phyloP scores from a whole-genome alignment of 2,329 filamentous ascomycete genomes.

The Paraconiothyrium sp. region DNA sequence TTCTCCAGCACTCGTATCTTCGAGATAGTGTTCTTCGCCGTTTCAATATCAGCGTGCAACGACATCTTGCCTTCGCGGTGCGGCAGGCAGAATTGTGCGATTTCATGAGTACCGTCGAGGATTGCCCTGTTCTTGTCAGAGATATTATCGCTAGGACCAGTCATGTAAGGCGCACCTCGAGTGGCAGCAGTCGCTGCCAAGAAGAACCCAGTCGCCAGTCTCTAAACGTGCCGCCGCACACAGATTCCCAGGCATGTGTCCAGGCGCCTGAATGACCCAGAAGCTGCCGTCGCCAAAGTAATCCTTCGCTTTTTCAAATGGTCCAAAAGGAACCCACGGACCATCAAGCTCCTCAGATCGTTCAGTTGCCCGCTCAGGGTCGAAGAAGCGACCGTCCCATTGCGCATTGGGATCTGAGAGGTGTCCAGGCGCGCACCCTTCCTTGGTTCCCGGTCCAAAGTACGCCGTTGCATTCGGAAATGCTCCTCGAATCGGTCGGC shows the following conservation, averaged over 20 bases:
- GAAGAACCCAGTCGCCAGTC: slow-evolving; percentile 41
- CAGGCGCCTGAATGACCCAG: slow-evolving; percentile 50
- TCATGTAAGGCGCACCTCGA: slow-evolving; percentile 32
- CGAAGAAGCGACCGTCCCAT: slow-evolving; percentile 48
- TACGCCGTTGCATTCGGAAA: slow-evolving; percentile 43
- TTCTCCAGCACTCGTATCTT: slow-evolving; percentile 38
- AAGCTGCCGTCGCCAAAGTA: slow-evolving; percentile 53
- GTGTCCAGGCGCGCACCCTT: slow-evolving; percentile 42
- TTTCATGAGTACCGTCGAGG: slow-evolving; percentile 38
- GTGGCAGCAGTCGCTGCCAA: slow-evolving; percentile 48
- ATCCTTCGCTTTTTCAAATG: slow-evolving; percentile 48
- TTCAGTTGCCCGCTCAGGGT: slow-evolving; percentile 40
- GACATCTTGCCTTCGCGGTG: slow-evolving; percentile 30
- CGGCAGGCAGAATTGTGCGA: slow-evolving; percentile 39
- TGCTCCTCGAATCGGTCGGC: slow-evolving; percentile 37
- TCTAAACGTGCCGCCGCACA: slow-evolving; percentile 39
- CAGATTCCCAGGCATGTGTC: slow-evolving; percentile 53
- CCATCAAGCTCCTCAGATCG: slow-evolving; percentile 39
- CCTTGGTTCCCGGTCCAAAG: slow-evolving; percentile 43
- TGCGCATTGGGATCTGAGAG: slow-evolving; percentile 34
- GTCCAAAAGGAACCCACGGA: slow-evolving; percentile 44
- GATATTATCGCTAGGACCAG: neutral
- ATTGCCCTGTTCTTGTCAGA: slow-evolving; percentile 32
- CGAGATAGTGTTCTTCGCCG: slow-evolving; percentile 38
- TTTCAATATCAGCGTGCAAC: slow-evolving; percentile 37